Percentiles rank a stretch among this genome's conserved stretches.
Conservation (phyloP, 306 rosid genomes). For the Pyrus communis region DNA sequence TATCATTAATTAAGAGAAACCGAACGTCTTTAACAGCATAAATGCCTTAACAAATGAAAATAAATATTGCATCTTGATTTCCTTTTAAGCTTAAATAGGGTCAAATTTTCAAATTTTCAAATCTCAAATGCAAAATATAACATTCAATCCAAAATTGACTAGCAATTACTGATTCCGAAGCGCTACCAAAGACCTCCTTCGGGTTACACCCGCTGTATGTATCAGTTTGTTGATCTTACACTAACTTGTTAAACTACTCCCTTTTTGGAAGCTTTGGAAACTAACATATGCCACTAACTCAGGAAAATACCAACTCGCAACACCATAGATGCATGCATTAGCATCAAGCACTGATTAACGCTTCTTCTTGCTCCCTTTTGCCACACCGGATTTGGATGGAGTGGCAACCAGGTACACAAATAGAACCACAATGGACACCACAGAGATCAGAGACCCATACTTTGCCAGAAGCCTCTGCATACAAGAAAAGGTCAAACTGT, state of each 20-base stretch:
- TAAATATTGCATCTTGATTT: background rate
- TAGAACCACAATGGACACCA: constrained; percentile 57
- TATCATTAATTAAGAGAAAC: background rate
- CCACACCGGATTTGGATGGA: constrained; percentile 68
- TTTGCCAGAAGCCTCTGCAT: constrained; percentile 79
- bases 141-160: constrained; percentile 23
- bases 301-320: background rate
- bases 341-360: constrained; percentile 31
- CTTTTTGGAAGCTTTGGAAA: background rate
- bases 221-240: constrained; percentile 5
- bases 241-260: constrained; percentile 10
- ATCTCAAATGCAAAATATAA: background rate
- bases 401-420: constrained; percentile 62
- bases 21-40: background rate
- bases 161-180: constrained; percentile 1
- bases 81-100: background rate
- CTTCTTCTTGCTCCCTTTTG: constrained; percentile 96
- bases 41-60: background rate
- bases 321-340: background rate
- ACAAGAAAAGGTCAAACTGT: background rate
- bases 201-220: constrained; percentile 2
- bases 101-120: background rate
- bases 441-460: constrained; percentile 84
- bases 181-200: constrained; percentile 5
- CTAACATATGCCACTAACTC: constrained; percentile 2